Evolutionary conservation across 305 asterid species (phyloP).

Genomic region (Fraxinus sp.): DNA sequence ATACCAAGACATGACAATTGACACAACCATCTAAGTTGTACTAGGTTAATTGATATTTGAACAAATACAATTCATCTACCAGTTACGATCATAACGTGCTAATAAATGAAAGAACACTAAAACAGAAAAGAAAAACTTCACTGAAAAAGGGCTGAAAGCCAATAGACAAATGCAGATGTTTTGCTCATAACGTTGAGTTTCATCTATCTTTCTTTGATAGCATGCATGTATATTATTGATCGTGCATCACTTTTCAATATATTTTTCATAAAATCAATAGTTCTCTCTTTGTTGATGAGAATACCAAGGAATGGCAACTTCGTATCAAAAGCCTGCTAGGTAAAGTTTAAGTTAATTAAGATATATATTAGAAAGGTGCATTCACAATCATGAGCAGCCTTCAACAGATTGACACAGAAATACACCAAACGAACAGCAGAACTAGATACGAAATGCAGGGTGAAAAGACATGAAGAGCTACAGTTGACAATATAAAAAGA

Average conservation of each 20-base stretch:
- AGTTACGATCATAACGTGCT: neutral
- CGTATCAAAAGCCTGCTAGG: neutral
- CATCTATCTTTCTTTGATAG: neutral
- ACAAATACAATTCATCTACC: neutral
- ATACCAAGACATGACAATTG: neutral
- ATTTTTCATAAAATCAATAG: neutral
- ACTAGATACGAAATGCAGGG: neutral
- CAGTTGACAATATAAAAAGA: neutral
- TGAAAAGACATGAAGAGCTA: neutral
- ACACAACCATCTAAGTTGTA: neutral
- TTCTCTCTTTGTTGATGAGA: neutral
- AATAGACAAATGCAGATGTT: neutral
- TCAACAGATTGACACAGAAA: neutral
- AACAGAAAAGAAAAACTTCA: neutral
- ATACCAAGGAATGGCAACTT: neutral
- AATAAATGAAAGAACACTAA: neutral
- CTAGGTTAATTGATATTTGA: neutral
- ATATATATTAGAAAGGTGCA: neutral
- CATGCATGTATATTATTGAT: neutral
- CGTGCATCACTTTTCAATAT: neutral
- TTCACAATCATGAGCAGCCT: neutral
- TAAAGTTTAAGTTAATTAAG: neutral
- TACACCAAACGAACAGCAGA: neutral
- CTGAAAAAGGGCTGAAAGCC: neutral
- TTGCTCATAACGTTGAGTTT: too few relatives aligned